Evolutionary conservation across 164 flowering plant species (phyloP).

Genomic region (Protea cynaroides): DNA sequence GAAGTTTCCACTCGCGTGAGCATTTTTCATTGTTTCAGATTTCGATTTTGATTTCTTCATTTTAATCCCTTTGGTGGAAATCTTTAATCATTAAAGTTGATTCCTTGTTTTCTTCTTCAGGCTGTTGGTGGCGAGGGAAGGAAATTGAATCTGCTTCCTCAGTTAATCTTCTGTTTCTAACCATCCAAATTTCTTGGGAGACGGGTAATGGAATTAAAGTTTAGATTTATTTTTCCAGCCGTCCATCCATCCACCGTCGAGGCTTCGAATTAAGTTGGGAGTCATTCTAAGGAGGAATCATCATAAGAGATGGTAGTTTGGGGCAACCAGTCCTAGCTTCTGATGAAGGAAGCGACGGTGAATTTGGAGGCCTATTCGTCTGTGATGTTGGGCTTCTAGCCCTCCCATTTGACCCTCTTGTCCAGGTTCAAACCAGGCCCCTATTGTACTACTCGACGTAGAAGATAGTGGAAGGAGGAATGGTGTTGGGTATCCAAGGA

Average conservation of each 20-base stretch:
- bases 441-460: constrained; percentile 72
- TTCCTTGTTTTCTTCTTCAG: constrained; percentile 17
- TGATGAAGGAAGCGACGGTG: constrained; percentile 43
- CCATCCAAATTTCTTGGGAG: background rate
- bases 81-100: background rate
- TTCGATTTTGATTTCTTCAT: background rate
- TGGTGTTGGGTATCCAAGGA: constrained; percentile 38
- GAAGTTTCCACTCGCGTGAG: constrained; percentile 63
- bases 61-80: background rate
- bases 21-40: constrained; percentile 1
- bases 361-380: constrained; percentile 33
- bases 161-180: constrained; percentile 31
- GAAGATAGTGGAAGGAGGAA: constrained; percentile 51
- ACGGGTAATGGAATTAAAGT: background rate
- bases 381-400: constrained; percentile 40
- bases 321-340: constrained; percentile 54
- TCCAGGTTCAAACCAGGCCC: constrained; percentile 56
- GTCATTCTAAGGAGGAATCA: constrained; percentile 22
- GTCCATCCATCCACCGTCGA: no score
- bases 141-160: constrained; percentile 58
- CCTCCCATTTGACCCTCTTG: constrained; percentile 66
- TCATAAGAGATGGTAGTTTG: constrained; percentile 23
- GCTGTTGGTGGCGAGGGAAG: constrained; percentile 28
- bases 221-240: no score
- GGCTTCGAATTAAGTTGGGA: no score